Base-by-base conservation (phyloP, 768 basidiomycete species). In the Symmetrospora coprosmae region DNA sequence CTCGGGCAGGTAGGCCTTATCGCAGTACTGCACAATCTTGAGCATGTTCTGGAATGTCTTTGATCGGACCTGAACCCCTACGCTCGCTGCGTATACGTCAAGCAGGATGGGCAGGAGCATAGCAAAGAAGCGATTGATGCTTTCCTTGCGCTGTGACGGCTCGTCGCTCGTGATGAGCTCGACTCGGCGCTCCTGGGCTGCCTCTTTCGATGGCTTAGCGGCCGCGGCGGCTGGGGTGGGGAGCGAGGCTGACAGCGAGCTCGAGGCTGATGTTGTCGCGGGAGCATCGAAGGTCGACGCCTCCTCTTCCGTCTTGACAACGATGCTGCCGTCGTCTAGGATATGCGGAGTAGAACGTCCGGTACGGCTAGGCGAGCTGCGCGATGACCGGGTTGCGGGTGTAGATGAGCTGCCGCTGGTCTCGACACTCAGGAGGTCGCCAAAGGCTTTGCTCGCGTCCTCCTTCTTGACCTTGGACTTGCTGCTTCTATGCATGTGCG, bases 11-110 rank as follows among this genome's bases (percentile, higher is more conserved):
- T 82, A 83, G 5, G 83, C 82, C 2, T 80, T 78, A 56, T 87
- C 84, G 45, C 87, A 76, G 72, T 90, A 97, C 63, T 87, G 85
- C 59, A 92, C 81, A 2, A 92, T 89, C 71, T 96, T 94, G 65
- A 94, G 73, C 49, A 97, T 68, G 1, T 85, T 88, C 0, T 83
- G 85, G 64, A 97, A 75, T 0, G 89, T 87, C 75, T 92, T 91
- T 40, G 85, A 80, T 61, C 94, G 79, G 11, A 97, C 82, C 2
- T 86, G 82, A 0, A 83, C 81, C 48, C 84, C 82, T 27, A 97
- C 91, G 71, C 88, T 94, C 30, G 94, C 92, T n/a, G 91, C 86
- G 73, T 96, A 97, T n/a, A 99, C 91, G 67, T 97, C 94, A 61
- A 97, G 83, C 56, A 99, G 79, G 56, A 94, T 88, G 0, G 94